Evolutionary conservation across 2,329 filamentous ascomycete species (phyloP).

Genomic region (Colletotrichum spinosum): DNA sequence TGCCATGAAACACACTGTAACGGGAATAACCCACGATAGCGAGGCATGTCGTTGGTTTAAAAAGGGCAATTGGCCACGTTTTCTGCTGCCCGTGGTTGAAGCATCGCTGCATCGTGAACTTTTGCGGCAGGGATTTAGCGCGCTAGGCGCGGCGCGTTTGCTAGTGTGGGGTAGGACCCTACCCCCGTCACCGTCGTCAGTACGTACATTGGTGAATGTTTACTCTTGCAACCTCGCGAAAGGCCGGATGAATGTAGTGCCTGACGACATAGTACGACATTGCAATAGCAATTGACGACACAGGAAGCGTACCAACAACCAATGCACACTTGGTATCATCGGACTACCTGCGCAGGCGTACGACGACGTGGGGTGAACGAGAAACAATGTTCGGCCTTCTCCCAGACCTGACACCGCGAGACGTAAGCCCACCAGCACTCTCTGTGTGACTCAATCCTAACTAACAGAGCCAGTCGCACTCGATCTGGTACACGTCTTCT

Average conservation of each 20-base stretch:
- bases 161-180: conserved; percentile 19
- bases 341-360: not conserved
- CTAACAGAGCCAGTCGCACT: conserved; percentile 68
- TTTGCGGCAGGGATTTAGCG: conserved; percentile 29
- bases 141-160: conserved; percentile 36
- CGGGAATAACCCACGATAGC: not conserved
- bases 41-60: conserved; percentile 24
- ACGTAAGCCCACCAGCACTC: conserved; percentile 61
- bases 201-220: conserved; percentile 35
- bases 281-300: not conserved
- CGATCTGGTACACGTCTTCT: conserved; percentile 78
- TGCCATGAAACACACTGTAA: not conserved
- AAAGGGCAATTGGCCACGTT: conserved; percentile 9
- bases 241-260: conserved; percentile 4
- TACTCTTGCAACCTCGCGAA: conserved; percentile 29
- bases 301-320: not conserved
- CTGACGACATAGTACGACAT: not conserved
- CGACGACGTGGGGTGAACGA: not conserved
- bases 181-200: conserved; percentile 10
- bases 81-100: conserved; percentile 27
- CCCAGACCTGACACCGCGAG: conserved; percentile 76
- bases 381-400: conserved; percentile 70
- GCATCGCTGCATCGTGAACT: conserved; percentile 26
- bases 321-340: not conserved
- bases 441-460: not conserved